Conservation (phyloP, 805 yeast genomes). For the Yarrowia sp. region DNA sequence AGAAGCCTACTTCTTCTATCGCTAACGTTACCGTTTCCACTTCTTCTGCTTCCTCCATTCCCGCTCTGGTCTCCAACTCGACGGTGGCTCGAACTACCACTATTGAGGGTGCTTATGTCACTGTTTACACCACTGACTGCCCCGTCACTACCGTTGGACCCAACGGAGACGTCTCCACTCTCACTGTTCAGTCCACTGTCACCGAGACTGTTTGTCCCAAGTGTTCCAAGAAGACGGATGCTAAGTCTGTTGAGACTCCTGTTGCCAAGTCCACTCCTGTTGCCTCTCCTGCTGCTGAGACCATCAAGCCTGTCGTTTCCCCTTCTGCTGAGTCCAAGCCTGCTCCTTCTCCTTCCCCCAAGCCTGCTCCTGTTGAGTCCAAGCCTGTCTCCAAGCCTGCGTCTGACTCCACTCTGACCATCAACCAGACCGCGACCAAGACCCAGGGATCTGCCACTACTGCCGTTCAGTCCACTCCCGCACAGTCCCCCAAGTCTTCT, state of each 20-base stretch:
- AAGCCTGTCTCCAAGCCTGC: neutral
- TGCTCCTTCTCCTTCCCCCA: too few species aligned
- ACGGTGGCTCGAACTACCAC: neutral
- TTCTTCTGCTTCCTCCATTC: neutral
- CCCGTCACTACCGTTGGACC: neutral
- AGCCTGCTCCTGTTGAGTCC: neutral
- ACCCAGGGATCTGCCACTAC: neutral
- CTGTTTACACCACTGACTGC: slow-evolving; percentile 1
- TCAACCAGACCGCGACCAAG: neutral
- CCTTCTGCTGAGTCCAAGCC: too few species aligned
- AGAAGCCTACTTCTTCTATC: neutral
- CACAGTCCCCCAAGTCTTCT: neutral
- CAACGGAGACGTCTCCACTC: neutral
- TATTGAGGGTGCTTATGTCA: neutral
- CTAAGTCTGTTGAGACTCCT: neutral
- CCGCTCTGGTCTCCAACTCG: neutral
- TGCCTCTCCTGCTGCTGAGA: neutral
- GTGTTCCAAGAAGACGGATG: neutral
- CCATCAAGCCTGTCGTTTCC: neutral
- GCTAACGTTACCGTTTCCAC: neutral
- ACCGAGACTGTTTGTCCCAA: slow-evolving; percentile 8
- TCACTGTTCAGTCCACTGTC: neutral
- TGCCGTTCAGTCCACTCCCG: neutral
- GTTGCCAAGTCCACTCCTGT: neutral
- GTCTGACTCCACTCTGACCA: neutral